Base-by-base conservation (phyloP, 2,329 filamentous ascomycete genomes). In the Aspergillus sp. region DNA sequence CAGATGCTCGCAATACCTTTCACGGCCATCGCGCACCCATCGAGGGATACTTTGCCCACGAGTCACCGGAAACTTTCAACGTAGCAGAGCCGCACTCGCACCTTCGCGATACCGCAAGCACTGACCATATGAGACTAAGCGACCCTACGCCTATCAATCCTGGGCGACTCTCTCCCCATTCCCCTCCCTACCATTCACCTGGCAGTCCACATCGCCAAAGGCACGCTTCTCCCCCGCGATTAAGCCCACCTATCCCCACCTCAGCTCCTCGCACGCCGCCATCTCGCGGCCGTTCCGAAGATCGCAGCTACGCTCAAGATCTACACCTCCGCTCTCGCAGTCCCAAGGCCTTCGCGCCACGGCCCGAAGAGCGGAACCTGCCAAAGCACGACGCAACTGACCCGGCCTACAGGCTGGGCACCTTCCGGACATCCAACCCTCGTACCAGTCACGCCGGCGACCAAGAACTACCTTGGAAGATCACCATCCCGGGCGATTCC, bases 291-390 rank as follows among this genome's bases (percentile, higher is more conserved):
- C 66, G 65, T 19, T 40, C 52, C 35, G 33, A 59, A 17, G 64
- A 60, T 4, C 58, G 59, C 35, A 62, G 57, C 7, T 72, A 74
- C 58, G 67, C 72, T 6, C 62, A 69, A 46, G 65, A 74, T 27
- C 63, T 76, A 5, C 70, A 74, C 49, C 63, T 74, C 52, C 71
- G 73, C 23, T 75, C 73, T 17, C 71, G 74, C 27, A 74, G 70
- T 52, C 74, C 74, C 6, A 68, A 64, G 23, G 55, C 67, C 9
- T 65, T 67, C 8, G 68, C 68, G 17, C 66, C 66, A 24, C 60
- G 62, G 12, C 64, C 65, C 1, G 62, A 68, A 31, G 65, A 69
- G 44, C 56, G 66, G 15, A 17, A 61, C 4, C 64, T 63, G 33
- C 61, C 65, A 9, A 65, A 58, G 35, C 60, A 59, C 27, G 65